Evolutionary conservation across 805 yeast species (phyloP).

Genomic region (Yarrowia porcina): DNA sequence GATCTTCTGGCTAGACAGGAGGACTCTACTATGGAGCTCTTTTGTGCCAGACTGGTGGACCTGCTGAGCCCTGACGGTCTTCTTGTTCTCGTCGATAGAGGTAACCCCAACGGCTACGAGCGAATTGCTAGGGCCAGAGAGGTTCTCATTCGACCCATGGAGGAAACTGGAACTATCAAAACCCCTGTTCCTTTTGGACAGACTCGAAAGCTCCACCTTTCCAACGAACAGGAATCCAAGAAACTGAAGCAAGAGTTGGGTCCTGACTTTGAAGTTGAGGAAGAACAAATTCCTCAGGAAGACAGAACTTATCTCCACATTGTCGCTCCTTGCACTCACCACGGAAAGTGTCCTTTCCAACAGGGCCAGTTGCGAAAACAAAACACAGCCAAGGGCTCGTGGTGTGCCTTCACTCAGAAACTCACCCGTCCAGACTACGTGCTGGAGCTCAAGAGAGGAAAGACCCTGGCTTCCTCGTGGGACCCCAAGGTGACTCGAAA

Average conservation of each 20-base stretch:
- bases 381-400: slow-evolving; percentile 59
- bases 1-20: slow-evolving; percentile 56
- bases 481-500: slow-evolving; percentile 50
- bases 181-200: slow-evolving; percentile 27
- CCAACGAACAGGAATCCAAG: neutral
- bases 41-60: slow-evolving; percentile 54
- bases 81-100: slow-evolving; percentile 77
- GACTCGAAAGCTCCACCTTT: neutral
- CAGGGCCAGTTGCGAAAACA: slow-evolving; percentile 55
- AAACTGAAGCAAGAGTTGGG: slow-evolving; percentile 13
- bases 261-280: neutral
- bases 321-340: slow-evolving; percentile 90
- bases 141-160: slow-evolving; percentile 77
- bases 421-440: slow-evolving; percentile 75
- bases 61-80: slow-evolving; percentile 76
- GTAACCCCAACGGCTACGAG: slow-evolving; percentile 87
- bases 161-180: slow-evolving; percentile 33
- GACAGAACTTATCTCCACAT: slow-evolving; percentile 57
- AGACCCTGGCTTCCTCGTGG: slow-evolving; percentile 72
- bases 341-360: slow-evolving; percentile 81
- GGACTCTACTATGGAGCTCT: slow-evolving; percentile 71
- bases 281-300: neutral
- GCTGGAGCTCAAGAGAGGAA: slow-evolving; percentile 84
- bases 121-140: slow-evolving; percentile 87
- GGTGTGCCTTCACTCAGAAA: slow-evolving; percentile 71